Base-by-base conservation (phyloP, 2,329 filamentous ascomycete species). In the Fusarium sp. region DNA sequence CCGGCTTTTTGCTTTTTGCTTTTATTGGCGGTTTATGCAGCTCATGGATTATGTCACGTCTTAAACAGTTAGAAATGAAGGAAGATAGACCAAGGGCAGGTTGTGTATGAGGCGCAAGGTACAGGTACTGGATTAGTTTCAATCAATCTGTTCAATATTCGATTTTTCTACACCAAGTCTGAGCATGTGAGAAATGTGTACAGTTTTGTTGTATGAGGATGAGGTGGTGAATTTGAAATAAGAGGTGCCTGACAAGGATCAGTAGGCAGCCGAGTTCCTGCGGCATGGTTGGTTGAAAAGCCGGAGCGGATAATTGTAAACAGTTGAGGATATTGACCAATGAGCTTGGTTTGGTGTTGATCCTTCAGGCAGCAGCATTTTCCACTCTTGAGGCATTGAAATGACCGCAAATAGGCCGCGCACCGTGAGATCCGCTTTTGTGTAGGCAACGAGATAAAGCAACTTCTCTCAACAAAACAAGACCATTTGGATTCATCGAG, bases 371-470 rank as follows among this genome's bases (percentile, higher is more conserved):
- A 70, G 68, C 66, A 70, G 66, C 65, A 60, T 70, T 68, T 51
- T 29, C 49, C 42, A 57, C 55, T 36, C 11, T 51, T 51, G 50
- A 63, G 19, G 23, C 57, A 58, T 50, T 56, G 46, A 56, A 67
- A 65, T 63, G 56, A 50, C 69, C 69, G 64, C 67, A 64, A 65
- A 67, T 57, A 60, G 63, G 64, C 69, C 67, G 67, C 51, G 54
- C 38, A 50, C 41, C 45, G 19, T 65, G 67, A 29, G 27, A 68
- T 71, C 69, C 69, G 69, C 70, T 71, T 71, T 66, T 65, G 44
- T 66, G 46, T 49, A 71, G 70, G 70, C 70, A 71, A 59, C 70
- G 61, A 68, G 49, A 71, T 71, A 70, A 64, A 65, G n/a, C 59
- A 43, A 60, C 46, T 29, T 44, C 48, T 39, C 44, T 57, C 56